These are phyloP conservation scores for Coemansia sp. DNA, from an alignment of 192 early-diverging fungal species.

Conservation along the genomic window DNA sequence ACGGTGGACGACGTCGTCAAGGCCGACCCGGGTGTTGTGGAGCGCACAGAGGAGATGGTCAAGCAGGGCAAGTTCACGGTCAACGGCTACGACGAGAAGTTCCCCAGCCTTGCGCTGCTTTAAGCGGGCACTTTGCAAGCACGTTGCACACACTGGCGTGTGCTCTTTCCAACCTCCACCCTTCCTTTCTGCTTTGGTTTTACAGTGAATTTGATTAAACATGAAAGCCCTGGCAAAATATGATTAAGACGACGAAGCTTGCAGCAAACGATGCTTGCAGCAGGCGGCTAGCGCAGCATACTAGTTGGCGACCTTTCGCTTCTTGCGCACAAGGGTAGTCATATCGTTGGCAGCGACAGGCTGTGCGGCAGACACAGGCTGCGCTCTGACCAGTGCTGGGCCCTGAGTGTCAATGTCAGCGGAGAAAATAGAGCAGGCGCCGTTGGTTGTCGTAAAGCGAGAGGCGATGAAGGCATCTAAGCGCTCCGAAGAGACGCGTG, in stretches of 20 bases:
- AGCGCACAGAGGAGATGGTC: conserved; percentile 84
- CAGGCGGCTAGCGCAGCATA: too few species aligned
- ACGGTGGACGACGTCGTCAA: conserved; percentile 91
- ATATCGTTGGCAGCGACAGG: conserved; percentile 19
- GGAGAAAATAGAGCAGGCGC: too few species aligned
- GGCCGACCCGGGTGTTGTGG: conserved; percentile 88
- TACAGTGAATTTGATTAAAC: too few species aligned
- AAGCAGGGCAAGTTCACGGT: conserved; percentile 89
- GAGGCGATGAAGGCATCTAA: conserved; percentile 11
- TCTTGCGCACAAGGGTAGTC: conserved; percentile 33
- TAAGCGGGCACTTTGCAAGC: too few species aligned
- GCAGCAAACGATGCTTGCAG: too few species aligned
- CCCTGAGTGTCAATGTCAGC: conserved; percentile 11
- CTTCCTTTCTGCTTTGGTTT: too few species aligned
- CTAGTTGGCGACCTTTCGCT: conserved; percentile 34
- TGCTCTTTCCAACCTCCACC: too few species aligned
- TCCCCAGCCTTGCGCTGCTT: conserved; percentile 68
- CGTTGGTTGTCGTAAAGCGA: too few species aligned
- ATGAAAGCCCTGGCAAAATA: too few species aligned
- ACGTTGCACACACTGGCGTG: too few species aligned
- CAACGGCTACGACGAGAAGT: conserved; percentile 96
- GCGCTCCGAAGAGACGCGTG: conserved; percentile 16
- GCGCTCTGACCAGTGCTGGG: neutral
- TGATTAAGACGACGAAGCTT: too few species aligned
- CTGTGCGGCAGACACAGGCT: neutral